Evolutionary conservation across 148 eudicot genomes (phyloP), one percentile per base, ranked within the genome.

Genomic region (Drosera capensis): DNA sequence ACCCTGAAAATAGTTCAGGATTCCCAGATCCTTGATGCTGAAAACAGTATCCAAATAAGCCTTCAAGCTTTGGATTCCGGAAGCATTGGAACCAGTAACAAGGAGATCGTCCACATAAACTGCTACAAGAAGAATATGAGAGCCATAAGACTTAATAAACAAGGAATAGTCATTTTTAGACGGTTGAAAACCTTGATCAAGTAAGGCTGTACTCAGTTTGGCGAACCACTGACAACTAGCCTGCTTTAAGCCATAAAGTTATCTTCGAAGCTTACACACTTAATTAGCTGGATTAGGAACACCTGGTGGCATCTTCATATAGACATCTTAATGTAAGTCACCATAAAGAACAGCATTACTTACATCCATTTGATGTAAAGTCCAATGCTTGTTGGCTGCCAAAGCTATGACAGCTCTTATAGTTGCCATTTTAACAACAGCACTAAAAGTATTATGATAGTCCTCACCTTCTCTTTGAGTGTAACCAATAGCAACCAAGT

Each of bases 71-170:
- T 3, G 12, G 15, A 21, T 21, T 3, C 3, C 3, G 5, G 25
- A 3, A 45, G 3, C 7, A 11, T 45, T 14, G n/a, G 4, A 45
- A 0, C 30, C 48, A 0, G 30, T 23, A 17, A 45, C 29, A 11
- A 34, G 14, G 2, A 34, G 7, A 45, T 45, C 48, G n/a, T 45
- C 48, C n/a, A 45, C 48, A 45, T 45, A 45, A 2, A 23, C 21
- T 11, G 3, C 29, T 23, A 45, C 15, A n/a, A n/a, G n/a, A 0
- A 45, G n/a, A 8, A 9, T 25, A 21, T 2, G 0, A 3, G 3
- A 23, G 1, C 16, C 15, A 45, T 14, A 8, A 34, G 38, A 11
- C 6, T 9, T 23, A 12, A 7, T 45, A 23, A 45, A 45, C 3
- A 45, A 15, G 1, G 48, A 45, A 14, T 45, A 45, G 15, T 45